A percentile compares a stretch with the other conserved stretches of the same genome.
phyloP scores from a whole-genome alignment of 2,329 filamentous ascomycete species.

The Elsinoe arachidis region DNA sequence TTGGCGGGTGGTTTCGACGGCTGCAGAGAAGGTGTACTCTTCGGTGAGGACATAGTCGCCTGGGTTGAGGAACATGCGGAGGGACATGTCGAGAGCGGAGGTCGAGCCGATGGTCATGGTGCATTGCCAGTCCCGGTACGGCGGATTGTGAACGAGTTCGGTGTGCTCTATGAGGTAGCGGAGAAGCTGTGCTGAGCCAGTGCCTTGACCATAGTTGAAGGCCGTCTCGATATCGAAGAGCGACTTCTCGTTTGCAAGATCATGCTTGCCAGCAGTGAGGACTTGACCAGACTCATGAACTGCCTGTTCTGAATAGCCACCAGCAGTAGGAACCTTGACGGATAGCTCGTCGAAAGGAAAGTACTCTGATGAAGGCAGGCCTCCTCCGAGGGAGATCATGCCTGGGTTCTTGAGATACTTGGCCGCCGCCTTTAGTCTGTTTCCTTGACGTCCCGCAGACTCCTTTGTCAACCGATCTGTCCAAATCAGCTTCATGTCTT shows the following conservation, averaged over 20 bases:
- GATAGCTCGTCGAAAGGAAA: constrained; percentile 81
- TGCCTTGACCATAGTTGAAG: constrained; percentile 87
- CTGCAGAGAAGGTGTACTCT: constrained; percentile 81
- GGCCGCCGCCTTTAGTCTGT: constrained; percentile 74
- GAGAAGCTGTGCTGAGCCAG: constrained; percentile 76
- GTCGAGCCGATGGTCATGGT: constrained; percentile 80
- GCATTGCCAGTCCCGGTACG: constrained; percentile 84
- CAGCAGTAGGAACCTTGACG: constrained; percentile 61
- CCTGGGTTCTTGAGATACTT: constrained; percentile 70
- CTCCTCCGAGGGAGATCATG: constrained; percentile 85
- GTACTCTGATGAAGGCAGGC: constrained; percentile 77
- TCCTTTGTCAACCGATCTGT: constrained; percentile 37
- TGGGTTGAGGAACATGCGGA: constrained; percentile 71
- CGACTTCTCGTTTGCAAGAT: constrained; percentile 57
- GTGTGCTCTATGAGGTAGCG: constrained; percentile 93
- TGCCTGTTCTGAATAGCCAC: constrained; percentile 62
- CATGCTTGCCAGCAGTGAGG: constrained; percentile 71
- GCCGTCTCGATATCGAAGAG: constrained; percentile 72
- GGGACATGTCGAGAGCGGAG: constrained; percentile 69
- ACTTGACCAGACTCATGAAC: constrained; percentile 52
- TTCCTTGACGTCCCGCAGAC: constrained; percentile 47
- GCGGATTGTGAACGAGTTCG: constrained; percentile 77
- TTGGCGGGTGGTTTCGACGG: constrained; percentile 56
- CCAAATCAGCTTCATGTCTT: not conserved
- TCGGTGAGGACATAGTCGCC: constrained; percentile 77